Conservation (phyloP, 2,329 filamentous ascomycete genomes). For the Nigrograna mackinnonii region DNA sequence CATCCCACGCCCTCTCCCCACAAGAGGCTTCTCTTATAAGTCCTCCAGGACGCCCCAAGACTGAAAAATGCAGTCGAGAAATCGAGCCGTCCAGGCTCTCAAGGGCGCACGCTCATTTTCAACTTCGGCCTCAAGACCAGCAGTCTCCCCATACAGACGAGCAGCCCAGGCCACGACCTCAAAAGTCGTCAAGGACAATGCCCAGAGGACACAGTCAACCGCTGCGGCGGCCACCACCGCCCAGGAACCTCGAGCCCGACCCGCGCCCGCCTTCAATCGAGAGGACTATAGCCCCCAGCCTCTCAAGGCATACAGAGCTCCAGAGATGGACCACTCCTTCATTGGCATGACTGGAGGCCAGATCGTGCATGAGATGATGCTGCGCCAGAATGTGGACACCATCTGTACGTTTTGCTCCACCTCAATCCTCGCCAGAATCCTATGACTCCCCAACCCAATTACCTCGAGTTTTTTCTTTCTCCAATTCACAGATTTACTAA, state of each 20-base stretch:
- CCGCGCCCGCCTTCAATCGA: slow-evolving; percentile 56
- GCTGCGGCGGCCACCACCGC: slow-evolving; percentile 36
- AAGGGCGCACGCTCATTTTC: slow-evolving; percentile 49
- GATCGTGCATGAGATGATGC: slow-evolving; percentile 99
- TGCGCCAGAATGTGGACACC: slow-evolving; percentile 87
- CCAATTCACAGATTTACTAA: background rate
- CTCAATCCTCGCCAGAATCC: background rate
- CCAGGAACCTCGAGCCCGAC: slow-evolving; percentile 35
- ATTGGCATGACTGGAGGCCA: slow-evolving; percentile 94
- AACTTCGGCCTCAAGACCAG: slow-evolving; percentile 41
- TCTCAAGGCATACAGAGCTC: slow-evolving; percentile 49
- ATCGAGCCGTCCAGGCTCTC: slow-evolving; percentile 37
- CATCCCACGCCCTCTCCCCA: slow-evolving; percentile 17
- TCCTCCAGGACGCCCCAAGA: too few species aligned
- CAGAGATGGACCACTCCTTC: slow-evolving; percentile 65
- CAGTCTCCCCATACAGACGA: slow-evolving; percentile 49
- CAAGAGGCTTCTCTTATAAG: too few species aligned
- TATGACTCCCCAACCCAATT: background rate
- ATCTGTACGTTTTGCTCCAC: slow-evolving; percentile 73
- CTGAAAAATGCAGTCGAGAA: slow-evolving; percentile 37
- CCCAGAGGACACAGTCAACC: slow-evolving; percentile 48
- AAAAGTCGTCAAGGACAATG: slow-evolving; percentile 41
- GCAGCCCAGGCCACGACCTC: slow-evolving; percentile 35
- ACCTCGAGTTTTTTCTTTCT: background rate
- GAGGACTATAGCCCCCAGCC: slow-evolving; percentile 49